A percentile compares a stretch with the other conserved stretches of the same genome.
Evolutionary conservation across 2,329 filamentous ascomycete genomes (phyloP).

Genomic region (Teratosphaeria destructans): DNA sequence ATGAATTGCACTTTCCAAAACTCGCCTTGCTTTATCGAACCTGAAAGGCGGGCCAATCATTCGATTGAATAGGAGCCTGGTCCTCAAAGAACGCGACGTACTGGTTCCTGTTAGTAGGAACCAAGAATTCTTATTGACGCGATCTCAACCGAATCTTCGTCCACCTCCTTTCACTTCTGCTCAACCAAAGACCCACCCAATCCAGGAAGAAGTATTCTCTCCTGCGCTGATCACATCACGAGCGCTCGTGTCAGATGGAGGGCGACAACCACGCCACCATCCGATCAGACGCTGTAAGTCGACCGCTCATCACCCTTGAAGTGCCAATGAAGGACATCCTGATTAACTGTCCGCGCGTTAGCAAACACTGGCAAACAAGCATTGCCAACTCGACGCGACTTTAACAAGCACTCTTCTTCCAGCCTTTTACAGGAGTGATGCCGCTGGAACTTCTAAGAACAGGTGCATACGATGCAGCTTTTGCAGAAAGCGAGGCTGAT

Average conservation of each 20-base stretch:
- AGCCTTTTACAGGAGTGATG: background rate
- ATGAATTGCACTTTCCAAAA: too few relatives aligned
- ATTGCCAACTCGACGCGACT: background rate
- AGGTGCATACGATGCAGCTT: background rate
- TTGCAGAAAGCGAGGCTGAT: background rate
- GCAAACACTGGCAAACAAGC: background rate
- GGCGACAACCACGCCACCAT: background rate
- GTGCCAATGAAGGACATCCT: background rate
- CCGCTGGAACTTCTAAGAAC: background rate
- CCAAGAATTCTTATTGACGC: too few relatives aligned
- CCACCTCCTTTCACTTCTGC: background rate
- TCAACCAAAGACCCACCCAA: background rate
- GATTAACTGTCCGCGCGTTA: background rate
- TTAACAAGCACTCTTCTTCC: background rate
- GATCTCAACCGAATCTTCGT: background rate
- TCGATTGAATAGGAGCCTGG: too few relatives aligned
- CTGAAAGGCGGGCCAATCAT: too few relatives aligned
- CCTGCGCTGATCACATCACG: background rate
- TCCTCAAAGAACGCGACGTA: too few relatives aligned
- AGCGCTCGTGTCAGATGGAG: background rate
- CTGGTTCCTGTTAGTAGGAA: too few relatives aligned
- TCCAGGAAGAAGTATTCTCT: background rate
- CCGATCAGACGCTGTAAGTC: too few relatives aligned
- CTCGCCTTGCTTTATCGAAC: too few relatives aligned
- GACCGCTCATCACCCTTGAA: background rate